Conservation (phyloP, 305 asterid genomes). For the Nicotiana rustica region DNA sequence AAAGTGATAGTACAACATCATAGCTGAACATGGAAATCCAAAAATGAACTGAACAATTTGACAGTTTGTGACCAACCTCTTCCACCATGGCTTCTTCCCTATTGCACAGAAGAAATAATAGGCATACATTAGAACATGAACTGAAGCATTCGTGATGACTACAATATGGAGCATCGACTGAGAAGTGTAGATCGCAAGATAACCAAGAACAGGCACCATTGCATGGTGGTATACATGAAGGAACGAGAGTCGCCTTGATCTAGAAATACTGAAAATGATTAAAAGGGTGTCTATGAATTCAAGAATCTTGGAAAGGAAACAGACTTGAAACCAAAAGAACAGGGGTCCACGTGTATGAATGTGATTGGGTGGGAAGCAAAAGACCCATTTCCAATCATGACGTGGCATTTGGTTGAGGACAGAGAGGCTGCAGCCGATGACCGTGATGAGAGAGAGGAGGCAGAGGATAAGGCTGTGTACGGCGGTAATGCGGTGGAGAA, state of each 20-base stretch:
- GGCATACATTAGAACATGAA: conserved; percentile 88
- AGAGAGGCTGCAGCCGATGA: conserved; percentile 71
- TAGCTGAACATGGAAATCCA: conserved; percentile 67
- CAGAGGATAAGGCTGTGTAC: conserved; percentile 73
- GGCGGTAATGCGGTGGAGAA: conserved; percentile 67
- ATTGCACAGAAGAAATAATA: conserved; percentile 69
- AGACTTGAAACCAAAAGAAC: conserved; percentile 83
- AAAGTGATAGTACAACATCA: conserved; percentile 75
- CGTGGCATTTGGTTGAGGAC: conserved; percentile 66
- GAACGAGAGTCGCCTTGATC: conserved; percentile 62
- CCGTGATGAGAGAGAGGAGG: conserved; percentile 74
- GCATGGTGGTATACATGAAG: conserved; percentile 94
- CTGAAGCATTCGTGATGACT: conserved; percentile 73
- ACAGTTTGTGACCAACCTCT: conserved; percentile 75
- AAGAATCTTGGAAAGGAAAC: conserved; percentile 74
- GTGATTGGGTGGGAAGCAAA: conserved; percentile 67
- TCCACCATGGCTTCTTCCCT: conserved; percentile 77
- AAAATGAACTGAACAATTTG: conserved; percentile 85
- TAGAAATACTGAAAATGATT: conserved; percentile 58
- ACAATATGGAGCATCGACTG: conserved; percentile 88
- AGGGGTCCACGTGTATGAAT: conserved; percentile 69
- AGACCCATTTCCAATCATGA: conserved; percentile 55
- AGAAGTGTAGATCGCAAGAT: conserved; percentile 58
- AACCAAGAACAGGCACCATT: conserved; percentile 72
- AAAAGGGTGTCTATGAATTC: conserved; percentile 77